Evolutionary conservation across 2,329 filamentous ascomycete genomes (phyloP).

Genomic region (Exserohilum rostratum): DNA sequence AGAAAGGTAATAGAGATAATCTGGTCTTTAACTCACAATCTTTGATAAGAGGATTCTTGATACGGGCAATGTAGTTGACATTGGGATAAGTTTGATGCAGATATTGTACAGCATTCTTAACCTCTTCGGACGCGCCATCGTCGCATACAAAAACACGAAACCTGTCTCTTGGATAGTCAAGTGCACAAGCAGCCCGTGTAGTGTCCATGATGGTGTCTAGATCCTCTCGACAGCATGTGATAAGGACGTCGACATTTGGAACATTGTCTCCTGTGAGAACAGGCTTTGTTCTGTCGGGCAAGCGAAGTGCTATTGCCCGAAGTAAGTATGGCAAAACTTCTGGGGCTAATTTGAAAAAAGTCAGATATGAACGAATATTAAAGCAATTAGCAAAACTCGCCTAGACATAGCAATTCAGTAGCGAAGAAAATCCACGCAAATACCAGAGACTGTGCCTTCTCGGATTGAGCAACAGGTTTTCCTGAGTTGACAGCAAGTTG

Average conservation of each 20-base stretch:
- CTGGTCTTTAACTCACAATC: background rate
- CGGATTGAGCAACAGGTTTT: background rate
- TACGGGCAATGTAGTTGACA: conserved; percentile 47
- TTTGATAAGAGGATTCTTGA: background rate
- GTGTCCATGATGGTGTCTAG: conserved; percentile 49
- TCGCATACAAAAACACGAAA: conserved; percentile 45
- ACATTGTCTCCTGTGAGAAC: conserved; percentile 12
- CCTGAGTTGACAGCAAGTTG: background rate
- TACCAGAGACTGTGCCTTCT: background rate
- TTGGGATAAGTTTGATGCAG: conserved; percentile 49
- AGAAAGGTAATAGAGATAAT: background rate
- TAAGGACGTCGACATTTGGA: conserved; percentile 52
- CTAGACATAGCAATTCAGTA: background rate
- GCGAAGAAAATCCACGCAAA: background rate
- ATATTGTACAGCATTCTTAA: conserved; percentile 44
- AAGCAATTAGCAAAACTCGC: background rate
- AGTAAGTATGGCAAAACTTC: background rate
- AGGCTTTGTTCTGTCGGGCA: conserved; percentile 1
- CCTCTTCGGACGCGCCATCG: conserved; percentile 42
- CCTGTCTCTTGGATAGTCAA: conserved; percentile 38
- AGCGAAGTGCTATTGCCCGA: background rate
- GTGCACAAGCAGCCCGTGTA: conserved; percentile 8
- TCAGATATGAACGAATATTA: background rate
- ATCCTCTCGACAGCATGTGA: conserved; percentile 54
- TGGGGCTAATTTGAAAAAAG: background rate